Conservation (phyloP, 2,329 filamentous ascomycete species). For the Claviceps monticola region DNA sequence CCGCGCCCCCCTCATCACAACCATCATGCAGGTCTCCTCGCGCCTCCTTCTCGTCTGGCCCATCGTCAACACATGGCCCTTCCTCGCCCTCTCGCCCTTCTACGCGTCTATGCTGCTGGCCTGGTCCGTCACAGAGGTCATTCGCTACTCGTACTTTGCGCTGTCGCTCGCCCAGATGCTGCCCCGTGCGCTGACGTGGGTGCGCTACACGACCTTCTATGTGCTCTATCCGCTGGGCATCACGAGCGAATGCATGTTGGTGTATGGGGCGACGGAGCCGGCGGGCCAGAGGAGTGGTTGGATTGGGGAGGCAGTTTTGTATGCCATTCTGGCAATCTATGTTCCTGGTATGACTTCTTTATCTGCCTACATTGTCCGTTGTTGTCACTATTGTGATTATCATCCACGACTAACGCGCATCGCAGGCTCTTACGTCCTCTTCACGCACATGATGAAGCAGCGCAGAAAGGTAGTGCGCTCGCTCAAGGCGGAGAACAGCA, state of each 20-base stretch:
- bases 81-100: conserved; percentile 42
- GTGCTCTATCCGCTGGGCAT: conserved; percentile 89
- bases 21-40: conserved; percentile 76
- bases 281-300: conserved; percentile 25
- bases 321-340: conserved; percentile 57
- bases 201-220: conserved; percentile 87
- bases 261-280: conserved; percentile 55
- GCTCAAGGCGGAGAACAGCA: conserved; percentile 34
- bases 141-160: conserved; percentile 86
- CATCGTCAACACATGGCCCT: conserved; percentile 61
- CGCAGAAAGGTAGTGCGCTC: conserved; percentile 62
- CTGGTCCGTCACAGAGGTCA: conserved; percentile 83
- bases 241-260: conserved; percentile 68
- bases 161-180: conserved; percentile 51
- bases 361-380: neutral
- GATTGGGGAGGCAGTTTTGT: conserved; percentile 44
- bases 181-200: conserved; percentile 57
- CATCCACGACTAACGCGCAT: neutral
- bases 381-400: too few relatives aligned
- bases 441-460: conserved; percentile 91
- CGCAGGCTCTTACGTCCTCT: conserved; percentile 63
- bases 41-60: conserved; percentile 84
- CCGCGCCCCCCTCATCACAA: conserved; percentile 72
- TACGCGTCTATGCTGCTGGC: conserved; percentile 73
- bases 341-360: conserved; percentile 53